Evolutionary conservation across 345 rosid genomes (phyloP), one percentile per base, ranked within the genome.

Genomic region (Leavenworthia alabamica): DNA sequence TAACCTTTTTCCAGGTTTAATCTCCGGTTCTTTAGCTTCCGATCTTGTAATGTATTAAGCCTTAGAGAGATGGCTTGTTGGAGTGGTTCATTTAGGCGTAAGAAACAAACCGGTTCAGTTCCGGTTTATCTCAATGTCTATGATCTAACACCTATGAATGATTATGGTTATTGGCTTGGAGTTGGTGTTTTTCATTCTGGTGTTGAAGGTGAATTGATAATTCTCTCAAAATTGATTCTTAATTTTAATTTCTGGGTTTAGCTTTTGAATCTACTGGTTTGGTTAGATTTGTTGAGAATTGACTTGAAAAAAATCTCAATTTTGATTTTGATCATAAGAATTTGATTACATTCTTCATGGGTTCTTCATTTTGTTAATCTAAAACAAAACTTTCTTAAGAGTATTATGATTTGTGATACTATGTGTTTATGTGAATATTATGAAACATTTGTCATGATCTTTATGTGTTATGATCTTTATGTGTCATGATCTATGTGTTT

Each of bases 141-240:
- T 72, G 98, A 92, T 73, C 74, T 92, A 71, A 89, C 98, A 29
- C 85, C 98, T 32, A 82, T 89, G 52, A 92, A 92, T 73, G 97
- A 85, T 33, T 92, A 92, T 57, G 97, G 97, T 48, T 92, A 92
- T 53, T 92, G 98, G 98, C 50, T 92, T 15, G 96, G 98, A 15
- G 97, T 92, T 41, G 95, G 98, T 50, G 78, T 92, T 58, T 92
- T 89, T 73, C 98, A 92, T 76, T 92, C 97, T 33, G 97, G 98
- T 36, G 97, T 92, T n/a, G 93, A 89, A 80, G 89, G 97, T 92
- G 9, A 39, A 49, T 11, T 26, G 8, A 36, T 33, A 6, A 20
- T 26, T 39, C 4, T 41, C 8, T 20, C 53, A 37, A 37, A 20
- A 1, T 43, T 8, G 4, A 3, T 57, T 52, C 13, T 31, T 4